Conservation (phyloP, 176 grass and related monocot species). For the barley (Hordeum vulgare) region DNA sequence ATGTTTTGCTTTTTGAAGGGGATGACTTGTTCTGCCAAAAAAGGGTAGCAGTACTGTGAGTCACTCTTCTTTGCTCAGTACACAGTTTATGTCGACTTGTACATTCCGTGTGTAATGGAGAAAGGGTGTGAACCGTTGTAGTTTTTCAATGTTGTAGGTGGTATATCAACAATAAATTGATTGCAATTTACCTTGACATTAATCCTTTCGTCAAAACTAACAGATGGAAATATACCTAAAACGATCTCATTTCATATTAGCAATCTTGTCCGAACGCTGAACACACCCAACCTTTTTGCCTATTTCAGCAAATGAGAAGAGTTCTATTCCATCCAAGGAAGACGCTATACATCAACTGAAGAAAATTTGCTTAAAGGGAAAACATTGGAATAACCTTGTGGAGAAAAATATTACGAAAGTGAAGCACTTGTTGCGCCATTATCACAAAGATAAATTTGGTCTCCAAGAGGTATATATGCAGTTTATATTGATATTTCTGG, state of each 20-base stretch:
- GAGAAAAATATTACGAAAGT: not conserved
- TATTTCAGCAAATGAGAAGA: constrained; percentile 9
- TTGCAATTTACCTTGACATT: not conserved
- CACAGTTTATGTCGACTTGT: not conserved
- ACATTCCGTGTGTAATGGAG: too few relatives aligned
- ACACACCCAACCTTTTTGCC: not conserved
- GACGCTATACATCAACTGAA: not conserved
- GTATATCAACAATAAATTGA: not conserved
- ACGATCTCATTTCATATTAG: not conserved
- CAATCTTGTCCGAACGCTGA: not conserved
- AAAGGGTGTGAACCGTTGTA: too few relatives aligned
- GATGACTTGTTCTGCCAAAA: not conserved
- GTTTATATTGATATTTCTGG: not conserved
- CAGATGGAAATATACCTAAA: not conserved
- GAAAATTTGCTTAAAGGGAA: not conserved
- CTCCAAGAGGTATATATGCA: not conserved
- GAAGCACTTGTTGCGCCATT: constrained; percentile 3
- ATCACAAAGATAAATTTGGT: not conserved
- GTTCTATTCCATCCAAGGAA: not conserved
- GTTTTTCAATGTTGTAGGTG: not conserved
- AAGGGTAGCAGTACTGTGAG: not conserved
- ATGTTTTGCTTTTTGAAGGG: not conserved
- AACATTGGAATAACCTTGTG: not conserved
- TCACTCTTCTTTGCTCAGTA: not conserved
- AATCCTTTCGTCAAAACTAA: not conserved